phyloP scores from a whole-genome alignment of 176 grass and related monocot genomes.

The Tuctoria greenei region DNA sequence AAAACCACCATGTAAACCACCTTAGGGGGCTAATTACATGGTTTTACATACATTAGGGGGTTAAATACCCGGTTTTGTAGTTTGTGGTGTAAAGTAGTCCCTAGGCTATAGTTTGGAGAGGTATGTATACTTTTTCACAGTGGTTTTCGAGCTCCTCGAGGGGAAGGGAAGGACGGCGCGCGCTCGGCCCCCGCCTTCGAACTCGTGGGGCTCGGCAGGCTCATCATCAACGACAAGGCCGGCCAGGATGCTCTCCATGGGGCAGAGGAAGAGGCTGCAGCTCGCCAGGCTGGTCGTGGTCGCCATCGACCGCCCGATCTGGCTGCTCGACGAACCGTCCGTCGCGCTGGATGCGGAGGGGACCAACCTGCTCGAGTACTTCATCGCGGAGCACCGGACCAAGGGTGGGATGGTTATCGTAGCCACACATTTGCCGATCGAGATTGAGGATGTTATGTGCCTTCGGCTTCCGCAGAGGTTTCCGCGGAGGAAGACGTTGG shows the following conservation, averaged over 20 bases:
- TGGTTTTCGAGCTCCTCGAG: slow-evolving; percentile 98
- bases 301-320: slow-evolving; percentile 84
- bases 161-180: slow-evolving; percentile 68
- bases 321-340: slow-evolving; percentile 93
- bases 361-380: slow-evolving; percentile 64
- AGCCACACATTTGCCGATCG: slow-evolving; percentile 70
- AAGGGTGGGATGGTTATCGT: slow-evolving; percentile 93
- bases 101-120: too few relatives aligned
- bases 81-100: too few relatives aligned
- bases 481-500: slow-evolving; percentile 71
- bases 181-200: slow-evolving; percentile 59
- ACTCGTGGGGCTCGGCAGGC: slow-evolving; percentile 86
- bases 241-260: slow-evolving; percentile 97
- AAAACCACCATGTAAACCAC: too few relatives aligned
- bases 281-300: slow-evolving; percentile 75
- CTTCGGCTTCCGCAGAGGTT: slow-evolving; percentile 86
- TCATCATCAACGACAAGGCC: slow-evolving; percentile 89
- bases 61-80: too few relatives aligned
- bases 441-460: slow-evolving; percentile 84
- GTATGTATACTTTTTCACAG: too few relatives aligned
- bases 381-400: slow-evolving; percentile 85
- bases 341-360: slow-evolving; percentile 82
- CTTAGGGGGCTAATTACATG: too few relatives aligned
- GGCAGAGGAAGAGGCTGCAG: slow-evolving; percentile 85
- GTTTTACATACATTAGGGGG: too few relatives aligned